Evolutionary conservation across 2,329 filamentous ascomycete genomes (phyloP), one percentile per base, ranked within the genome.

Genomic region (Coniochaeta hoffmannii): DNA sequence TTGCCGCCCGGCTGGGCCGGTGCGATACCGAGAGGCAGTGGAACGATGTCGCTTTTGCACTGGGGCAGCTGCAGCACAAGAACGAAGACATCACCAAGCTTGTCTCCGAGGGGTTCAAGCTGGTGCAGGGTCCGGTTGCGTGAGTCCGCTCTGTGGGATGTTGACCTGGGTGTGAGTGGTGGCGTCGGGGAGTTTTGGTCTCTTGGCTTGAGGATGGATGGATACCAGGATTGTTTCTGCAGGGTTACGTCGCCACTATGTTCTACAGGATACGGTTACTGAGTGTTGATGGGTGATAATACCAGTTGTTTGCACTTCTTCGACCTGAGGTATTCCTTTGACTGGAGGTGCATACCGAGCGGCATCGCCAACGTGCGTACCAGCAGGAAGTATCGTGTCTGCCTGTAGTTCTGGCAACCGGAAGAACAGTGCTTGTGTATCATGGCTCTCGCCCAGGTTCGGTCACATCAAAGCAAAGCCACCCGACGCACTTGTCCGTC

Each of bases 1-100:
- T 99, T 58, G 92, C 94, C 1, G 91, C 92, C 5, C 82, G 94
- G 61, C 79, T 99, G 46, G 78, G 82, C 1, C 82, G 93, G 50
- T 97, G 92, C 66, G 92, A 97, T 68, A 96, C 82, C 50, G 93
- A 99, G 73, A 80, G 92, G 60, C 92, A 97, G 69, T 99, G 94
- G 94, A 96, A 93, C 67, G 94, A 99, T 72, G 92, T 97, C 44
- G 90, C 93, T 0, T 99, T 91, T 75, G 92, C 92, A 3, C 74
- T 99, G 57, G 90, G 90, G 2, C 73, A 97, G 57, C 73, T 99
- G 56, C 92, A 91, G 66, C 94, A 99, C 69, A 95, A 94, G 77
- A 93, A 93, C 64, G 90, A 96, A 66, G 90, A 95, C 49, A 95
- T 96, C 56, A 79, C 81, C 57, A 94, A 91, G 75, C 68, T 86